Percentiles rank a stretch among this genome's conserved stretches.
phyloP scores from a whole-genome alignment of 2,329 filamentous ascomycete species.

The Alternaria longipes region DNA sequence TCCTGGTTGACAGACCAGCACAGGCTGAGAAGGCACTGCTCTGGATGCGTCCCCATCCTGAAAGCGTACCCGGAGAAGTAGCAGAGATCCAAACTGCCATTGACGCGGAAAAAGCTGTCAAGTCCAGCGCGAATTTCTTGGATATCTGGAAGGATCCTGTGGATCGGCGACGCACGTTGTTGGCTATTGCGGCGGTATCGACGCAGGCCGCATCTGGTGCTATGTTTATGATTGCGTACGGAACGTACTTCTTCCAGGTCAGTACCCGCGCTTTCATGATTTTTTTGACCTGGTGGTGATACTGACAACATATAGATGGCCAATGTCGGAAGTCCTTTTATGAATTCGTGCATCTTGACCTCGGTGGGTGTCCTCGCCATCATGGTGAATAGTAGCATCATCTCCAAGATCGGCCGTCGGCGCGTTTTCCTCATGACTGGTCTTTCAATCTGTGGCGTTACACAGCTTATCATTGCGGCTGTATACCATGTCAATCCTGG shows the following conservation, averaged over 20 bases:
- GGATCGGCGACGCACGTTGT: constrained; percentile 61
- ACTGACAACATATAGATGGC: constrained; percentile 33
- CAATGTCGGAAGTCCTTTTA: constrained; percentile 56
- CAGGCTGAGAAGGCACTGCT: constrained; percentile 32
- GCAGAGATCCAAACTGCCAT: constrained; percentile 41
- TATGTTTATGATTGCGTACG: constrained; percentile 57
- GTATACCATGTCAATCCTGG: constrained; percentile 61
- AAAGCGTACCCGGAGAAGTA: constrained; percentile 32
- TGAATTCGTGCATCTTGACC: constrained; percentile 65
- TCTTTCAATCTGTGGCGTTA: constrained; percentile 63
- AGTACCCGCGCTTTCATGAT: background rate
- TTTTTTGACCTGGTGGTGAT: rapidly evolving
- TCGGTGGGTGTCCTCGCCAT: constrained; percentile 65
- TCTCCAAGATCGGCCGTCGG: constrained; percentile 63
- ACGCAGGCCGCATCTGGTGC: constrained; percentile 64
- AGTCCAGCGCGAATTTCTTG: constrained; percentile 59
- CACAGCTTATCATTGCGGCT: constrained; percentile 63
- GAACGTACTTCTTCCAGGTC: constrained; percentile 46
- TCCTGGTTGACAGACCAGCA: constrained; percentile 31
- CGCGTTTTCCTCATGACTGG: constrained; percentile 63
- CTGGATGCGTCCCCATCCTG: constrained; percentile 41
- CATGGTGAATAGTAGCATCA: constrained; percentile 62
- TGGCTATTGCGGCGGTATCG: constrained; percentile 60
- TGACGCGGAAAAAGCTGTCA: constrained; percentile 54
- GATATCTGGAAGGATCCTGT: constrained; percentile 63